phyloP scores from a whole-genome alignment of 176 grass and related monocot genomes.

The Oryza coarctata region DNA sequence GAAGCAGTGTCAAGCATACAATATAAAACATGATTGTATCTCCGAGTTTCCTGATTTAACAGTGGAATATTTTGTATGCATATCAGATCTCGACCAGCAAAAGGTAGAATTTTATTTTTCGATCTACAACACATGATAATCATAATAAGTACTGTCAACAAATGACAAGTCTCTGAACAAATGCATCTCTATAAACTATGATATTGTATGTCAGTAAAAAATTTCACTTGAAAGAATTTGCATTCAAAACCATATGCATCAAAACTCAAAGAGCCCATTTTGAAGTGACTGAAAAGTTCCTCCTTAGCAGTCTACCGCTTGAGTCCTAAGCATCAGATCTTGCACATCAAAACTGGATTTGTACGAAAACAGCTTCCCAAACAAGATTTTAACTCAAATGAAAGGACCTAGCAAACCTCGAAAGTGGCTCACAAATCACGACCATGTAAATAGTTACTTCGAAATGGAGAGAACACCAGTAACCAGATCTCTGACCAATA shows the following conservation, averaged over 20 bases:
- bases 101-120: background rate
- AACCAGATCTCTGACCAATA: background rate
- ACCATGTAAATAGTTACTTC: background rate
- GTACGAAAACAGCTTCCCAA: background rate
- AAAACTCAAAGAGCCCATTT: too few relatives aligned
- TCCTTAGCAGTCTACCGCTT: background rate
- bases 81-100: background rate
- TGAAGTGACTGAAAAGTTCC: conserved; percentile 5
- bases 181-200: background rate
- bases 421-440: background rate
- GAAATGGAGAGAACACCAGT: background rate
- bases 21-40: background rate
- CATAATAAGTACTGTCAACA: background rate
- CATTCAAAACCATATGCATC: background rate
- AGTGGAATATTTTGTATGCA: background rate
- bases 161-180: background rate
- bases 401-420: background rate
- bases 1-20: background rate
- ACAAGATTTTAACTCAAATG: background rate
- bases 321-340: conserved; percentile 22
- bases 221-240: background rate
- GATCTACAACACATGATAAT: background rate
- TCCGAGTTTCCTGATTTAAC: background rate
- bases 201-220: background rate
- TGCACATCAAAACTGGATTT: background rate